Evolutionary conservation across 2,329 filamentous ascomycete genomes (phyloP).

Genomic region (Aureobasidium sp.): DNA sequence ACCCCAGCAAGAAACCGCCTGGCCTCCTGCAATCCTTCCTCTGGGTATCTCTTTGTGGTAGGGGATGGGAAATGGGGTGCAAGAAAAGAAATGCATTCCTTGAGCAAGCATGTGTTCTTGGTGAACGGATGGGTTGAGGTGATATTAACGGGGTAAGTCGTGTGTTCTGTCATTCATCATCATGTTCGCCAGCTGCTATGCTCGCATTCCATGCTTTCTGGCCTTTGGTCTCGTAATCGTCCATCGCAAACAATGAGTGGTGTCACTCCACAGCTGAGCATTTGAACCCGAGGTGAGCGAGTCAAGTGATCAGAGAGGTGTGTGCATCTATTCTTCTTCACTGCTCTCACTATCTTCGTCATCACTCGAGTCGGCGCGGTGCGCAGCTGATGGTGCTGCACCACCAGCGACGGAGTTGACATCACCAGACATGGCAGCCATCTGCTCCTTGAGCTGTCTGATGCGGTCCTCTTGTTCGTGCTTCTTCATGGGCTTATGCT

Average conservation of each 20-base stretch:
- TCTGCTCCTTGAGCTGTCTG: conserved; percentile 53
- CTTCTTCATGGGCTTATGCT: conserved; percentile 73
- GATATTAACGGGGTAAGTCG: neutral
- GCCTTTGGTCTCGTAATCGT: conserved; percentile 12
- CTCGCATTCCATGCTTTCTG: conserved; percentile 3
- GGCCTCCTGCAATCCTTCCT: conserved; percentile 7
- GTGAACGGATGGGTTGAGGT: neutral
- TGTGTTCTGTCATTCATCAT: conserved; percentile 9
- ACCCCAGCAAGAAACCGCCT: neutral
- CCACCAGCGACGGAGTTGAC: neutral
- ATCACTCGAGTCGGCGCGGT: conserved; percentile 39
- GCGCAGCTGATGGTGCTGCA: conserved; percentile 11
- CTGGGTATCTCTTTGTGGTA: conserved; percentile 6
- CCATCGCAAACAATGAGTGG: neutral
- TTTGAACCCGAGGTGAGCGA: neutral
- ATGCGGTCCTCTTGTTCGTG: conserved; percentile 63
- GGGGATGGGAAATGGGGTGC: neutral
- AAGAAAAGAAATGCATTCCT: conserved; percentile 7
- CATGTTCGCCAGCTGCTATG: conserved; percentile 2
- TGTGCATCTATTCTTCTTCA: conserved; percentile 34
- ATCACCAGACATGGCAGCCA: conserved; percentile 31
- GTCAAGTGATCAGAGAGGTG: neutral
- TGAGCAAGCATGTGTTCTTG: conserved; percentile 3
- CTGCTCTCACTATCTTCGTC: conserved; percentile 47
- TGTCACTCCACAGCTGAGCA: neutral